These are phyloP conservation scores for Rauvolfia tetraphylla DNA, from an alignment of 257 asterid genomes.

Conservation along the genomic window DNA sequence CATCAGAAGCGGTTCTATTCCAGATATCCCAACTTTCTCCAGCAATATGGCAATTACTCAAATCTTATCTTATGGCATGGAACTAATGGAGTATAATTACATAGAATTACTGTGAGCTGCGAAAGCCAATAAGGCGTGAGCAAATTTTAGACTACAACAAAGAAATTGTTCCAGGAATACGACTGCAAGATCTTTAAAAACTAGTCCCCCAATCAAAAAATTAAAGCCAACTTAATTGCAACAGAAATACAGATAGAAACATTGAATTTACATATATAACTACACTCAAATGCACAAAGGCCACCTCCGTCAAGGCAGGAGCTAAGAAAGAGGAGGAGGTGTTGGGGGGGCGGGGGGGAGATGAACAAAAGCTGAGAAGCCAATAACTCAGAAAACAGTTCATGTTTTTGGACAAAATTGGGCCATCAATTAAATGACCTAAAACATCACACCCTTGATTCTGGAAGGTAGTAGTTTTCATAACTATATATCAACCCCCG, in stretches of 20 bases:
- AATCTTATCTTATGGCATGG: conserved; percentile 1
- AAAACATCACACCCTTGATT: not conserved
- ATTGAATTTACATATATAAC: not conserved
- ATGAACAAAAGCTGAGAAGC: too few relatives aligned
- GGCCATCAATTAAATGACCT: not conserved
- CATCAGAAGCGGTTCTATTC: not conserved
- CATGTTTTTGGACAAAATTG: too few relatives aligned
- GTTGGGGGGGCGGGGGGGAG: too few relatives aligned
- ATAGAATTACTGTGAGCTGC: not conserved
- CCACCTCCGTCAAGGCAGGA: not conserved
- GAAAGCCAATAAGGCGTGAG: not conserved
- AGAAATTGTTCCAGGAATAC: not conserved
- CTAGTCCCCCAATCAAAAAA: not conserved
- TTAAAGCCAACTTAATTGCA: not conserved
- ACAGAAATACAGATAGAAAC: not conserved
- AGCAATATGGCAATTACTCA: not conserved
- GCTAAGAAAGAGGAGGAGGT: not conserved
- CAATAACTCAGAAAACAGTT: too few relatives aligned
- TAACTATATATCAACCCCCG: not conserved
- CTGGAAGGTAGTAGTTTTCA: not conserved
- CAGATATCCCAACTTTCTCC: not conserved
- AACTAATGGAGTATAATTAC: not conserved
- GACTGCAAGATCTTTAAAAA: not conserved
- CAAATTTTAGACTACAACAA: not conserved
- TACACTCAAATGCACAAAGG: not conserved